Conservation (phyloP, 2,329 filamentous ascomycete species). For the Hypoxylon sp. region DNA sequence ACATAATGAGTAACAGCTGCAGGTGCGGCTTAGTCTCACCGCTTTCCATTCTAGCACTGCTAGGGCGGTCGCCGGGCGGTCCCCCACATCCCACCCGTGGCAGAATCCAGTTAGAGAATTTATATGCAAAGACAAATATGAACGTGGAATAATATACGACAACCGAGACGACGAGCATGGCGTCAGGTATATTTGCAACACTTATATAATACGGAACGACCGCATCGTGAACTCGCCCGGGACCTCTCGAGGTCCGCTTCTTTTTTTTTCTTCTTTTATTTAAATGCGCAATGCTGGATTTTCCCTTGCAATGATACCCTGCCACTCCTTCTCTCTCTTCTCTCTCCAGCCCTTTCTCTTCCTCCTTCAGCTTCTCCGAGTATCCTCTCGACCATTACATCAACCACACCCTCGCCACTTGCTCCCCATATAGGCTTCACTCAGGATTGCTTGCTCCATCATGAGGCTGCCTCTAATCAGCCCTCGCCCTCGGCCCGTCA, state of each 20-base stretch:
- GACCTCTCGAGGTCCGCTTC: not conserved
- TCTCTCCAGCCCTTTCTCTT: conserved; percentile 1
- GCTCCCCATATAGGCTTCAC: not conserved
- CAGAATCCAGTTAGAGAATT: conserved; percentile 12
- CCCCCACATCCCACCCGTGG: conserved; percentile 3
- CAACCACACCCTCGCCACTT: not conserved
- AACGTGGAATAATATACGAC: not conserved
- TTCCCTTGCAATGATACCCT: conserved; percentile 34
- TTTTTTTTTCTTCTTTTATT: not conserved
- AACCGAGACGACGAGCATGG: not conserved
- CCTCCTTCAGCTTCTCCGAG: not conserved
- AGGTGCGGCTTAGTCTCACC: no score
- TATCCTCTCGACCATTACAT: not conserved
- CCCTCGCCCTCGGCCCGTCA: conserved; percentile 14
- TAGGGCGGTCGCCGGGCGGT: no score
- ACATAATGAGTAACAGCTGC: no score
- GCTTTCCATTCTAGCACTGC: conserved; percentile 1
- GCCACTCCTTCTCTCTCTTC: conserved; percentile 17
- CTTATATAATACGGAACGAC: not conserved
- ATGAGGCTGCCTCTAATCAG: conserved; percentile 22
- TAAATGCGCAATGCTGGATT: not conserved
- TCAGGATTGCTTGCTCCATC: not conserved
- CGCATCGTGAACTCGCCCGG: not conserved
- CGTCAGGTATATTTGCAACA: not conserved
- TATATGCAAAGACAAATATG: not conserved